These are phyloP conservation scores for Daldinia bambusicola DNA, from an alignment of 495 filamentous ascomycete species.

Conservation along the genomic window DNA sequence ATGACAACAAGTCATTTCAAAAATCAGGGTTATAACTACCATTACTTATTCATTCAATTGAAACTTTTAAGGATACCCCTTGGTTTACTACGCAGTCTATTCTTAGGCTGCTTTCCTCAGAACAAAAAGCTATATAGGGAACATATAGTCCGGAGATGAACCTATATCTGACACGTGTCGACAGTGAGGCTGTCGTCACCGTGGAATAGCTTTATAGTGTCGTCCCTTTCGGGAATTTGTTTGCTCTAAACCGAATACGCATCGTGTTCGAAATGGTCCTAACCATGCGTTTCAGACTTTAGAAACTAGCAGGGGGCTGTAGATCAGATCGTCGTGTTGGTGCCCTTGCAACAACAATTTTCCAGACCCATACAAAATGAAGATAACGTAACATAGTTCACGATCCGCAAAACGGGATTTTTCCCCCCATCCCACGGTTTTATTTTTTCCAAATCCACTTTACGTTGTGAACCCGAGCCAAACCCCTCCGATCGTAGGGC, in stretches of 20 bases:
- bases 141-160: background rate
- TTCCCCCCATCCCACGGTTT: background rate
- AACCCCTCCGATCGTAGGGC: conserved; percentile 5
- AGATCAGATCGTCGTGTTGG: background rate
- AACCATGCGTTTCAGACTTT: background rate
- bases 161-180: background rate
- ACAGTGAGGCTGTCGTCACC: background rate
- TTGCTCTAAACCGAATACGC: too few relatives aligned
- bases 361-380: conserved; percentile 13
- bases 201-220: background rate
- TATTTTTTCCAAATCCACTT: conserved; percentile 13
- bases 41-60: too few relatives aligned
- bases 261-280: background rate
- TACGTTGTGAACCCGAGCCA: conserved; percentile 21
- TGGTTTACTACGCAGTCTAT: too few relatives aligned
- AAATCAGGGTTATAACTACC: too few relatives aligned
- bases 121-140: background rate
- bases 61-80: too few relatives aligned
- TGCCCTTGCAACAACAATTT: conserved; percentile 3
- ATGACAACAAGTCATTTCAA: too few relatives aligned
- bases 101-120: too few relatives aligned
- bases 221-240: background rate
- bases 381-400: conserved; percentile 29
- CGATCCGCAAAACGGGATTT: conserved; percentile 30
- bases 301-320: background rate